These are phyloP conservation scores for Vitis rupestris DNA, from an alignment of 164 flowering plant species.

Conservation along the genomic window DNA sequence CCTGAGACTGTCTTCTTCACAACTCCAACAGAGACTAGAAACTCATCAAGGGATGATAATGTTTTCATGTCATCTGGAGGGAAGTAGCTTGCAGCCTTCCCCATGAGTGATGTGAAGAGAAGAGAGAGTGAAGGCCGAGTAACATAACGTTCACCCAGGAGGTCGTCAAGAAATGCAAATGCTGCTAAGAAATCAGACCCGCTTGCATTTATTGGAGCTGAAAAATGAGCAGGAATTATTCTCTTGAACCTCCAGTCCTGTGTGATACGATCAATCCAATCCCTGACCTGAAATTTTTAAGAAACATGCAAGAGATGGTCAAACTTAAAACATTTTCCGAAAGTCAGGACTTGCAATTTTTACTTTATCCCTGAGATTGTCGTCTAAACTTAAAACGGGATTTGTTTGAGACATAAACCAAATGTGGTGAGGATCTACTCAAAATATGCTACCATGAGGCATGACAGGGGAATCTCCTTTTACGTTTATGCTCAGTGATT, in stretches of 20 bases:
- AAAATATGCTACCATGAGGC: no score
- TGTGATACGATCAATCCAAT: constrained; percentile 80
- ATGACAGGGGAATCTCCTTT: no score
- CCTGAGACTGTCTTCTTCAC: constrained; percentile 97
- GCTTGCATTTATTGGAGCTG: constrained; percentile 80
- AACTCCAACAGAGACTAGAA: constrained; percentile 85
- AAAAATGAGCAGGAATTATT: constrained; percentile 94
- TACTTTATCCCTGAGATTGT: no score
- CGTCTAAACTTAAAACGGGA: no score
- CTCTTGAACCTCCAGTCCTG: constrained; percentile 86
- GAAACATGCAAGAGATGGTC: neutral
- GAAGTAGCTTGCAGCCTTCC: constrained; percentile 92
- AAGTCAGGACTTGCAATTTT: neutral
- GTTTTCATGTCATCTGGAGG: constrained; percentile 99
- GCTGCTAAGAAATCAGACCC: constrained; percentile 87
- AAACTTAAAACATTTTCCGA: neutral
- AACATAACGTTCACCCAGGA: constrained; percentile 69
- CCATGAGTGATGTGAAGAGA: constrained; percentile 74
- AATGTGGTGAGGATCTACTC: no score
- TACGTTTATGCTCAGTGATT: no score
- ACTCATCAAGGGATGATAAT: constrained; percentile 88
- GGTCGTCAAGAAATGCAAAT: constrained; percentile 88
- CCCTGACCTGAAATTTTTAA: constrained; percentile 55
- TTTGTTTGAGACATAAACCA: no score
- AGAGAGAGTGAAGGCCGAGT: constrained; percentile 72